These are phyloP conservation scores for Plasmodium gallinaceum DNA, from an alignment of 169 alveolate genomes.

Conservation along the genomic window DNA sequence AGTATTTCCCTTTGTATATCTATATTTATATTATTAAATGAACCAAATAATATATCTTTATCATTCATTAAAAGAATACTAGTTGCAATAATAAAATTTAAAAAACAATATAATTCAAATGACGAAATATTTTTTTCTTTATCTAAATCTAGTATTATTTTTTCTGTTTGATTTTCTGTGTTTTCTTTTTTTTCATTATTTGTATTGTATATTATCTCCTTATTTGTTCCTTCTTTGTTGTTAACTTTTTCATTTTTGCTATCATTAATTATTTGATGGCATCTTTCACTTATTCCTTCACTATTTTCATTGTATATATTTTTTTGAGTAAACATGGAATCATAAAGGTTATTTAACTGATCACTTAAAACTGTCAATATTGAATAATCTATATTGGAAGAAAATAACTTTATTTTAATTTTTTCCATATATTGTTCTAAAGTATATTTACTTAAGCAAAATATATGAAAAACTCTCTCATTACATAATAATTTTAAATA, in stretches of 20 bases:
- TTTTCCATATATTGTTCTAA: slow-evolving; percentile 54
- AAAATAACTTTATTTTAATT: slow-evolving; percentile 32
- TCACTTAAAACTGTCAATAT: slow-evolving; percentile 4
- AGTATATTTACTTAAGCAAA: slow-evolving; percentile 36
- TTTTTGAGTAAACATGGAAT: background rate
- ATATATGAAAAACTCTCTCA: slow-evolving; percentile 1
- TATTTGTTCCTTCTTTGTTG: background rate
- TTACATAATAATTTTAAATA: slow-evolving; percentile 15
- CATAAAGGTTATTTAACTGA: background rate
- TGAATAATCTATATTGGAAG: slow-evolving; percentile 29
- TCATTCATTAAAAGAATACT: slow-evolving; percentile 37
- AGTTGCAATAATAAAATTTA: slow-evolving; percentile 11
- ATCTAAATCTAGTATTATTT: background rate
- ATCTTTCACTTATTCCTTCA: background rate
- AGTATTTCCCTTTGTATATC: slow-evolving; percentile 32
- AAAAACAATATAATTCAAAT: slow-evolving; percentile 14
- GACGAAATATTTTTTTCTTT: slow-evolving; percentile 12
- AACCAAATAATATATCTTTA: slow-evolving; percentile 10
- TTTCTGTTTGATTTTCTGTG: background rate
- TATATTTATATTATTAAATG: background rate
- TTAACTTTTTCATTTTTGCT: background rate
- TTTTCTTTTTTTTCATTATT: background rate
- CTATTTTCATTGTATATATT: background rate
- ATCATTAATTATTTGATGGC: no score
- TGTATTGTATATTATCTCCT: background rate